Percentiles rank a stretch among this genome's conserved stretches.
These are phyloP conservation scores for Aureobasidium melanogenum DNA, from an alignment of 2,329 filamentous ascomycete species.

Conservation along the genomic window DNA sequence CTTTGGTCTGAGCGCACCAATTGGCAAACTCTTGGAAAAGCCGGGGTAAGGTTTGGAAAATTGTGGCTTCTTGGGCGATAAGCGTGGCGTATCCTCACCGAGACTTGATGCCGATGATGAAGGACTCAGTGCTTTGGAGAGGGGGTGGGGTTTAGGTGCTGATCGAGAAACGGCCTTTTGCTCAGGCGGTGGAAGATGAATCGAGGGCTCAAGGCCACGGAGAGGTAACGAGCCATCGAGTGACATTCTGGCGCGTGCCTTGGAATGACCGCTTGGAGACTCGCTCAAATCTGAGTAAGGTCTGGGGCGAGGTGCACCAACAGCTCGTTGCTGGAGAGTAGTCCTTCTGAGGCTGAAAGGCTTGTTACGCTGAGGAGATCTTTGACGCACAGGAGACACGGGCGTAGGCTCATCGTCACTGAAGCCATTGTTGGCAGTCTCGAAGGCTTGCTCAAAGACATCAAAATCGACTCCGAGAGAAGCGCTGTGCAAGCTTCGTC, in stretches of 20 bases:
- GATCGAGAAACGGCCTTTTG: conserved; percentile 25
- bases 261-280: conserved; percentile 13
- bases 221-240: conserved; percentile 68
- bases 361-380: conserved; percentile 24
- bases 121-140: conserved; percentile 78
- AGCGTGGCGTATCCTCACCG: conserved; percentile 48
- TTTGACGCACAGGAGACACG: conserved; percentile 14
- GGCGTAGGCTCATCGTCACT: conserved; percentile 9
- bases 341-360: conserved; percentile 59
- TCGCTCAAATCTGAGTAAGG: conserved; percentile 27
- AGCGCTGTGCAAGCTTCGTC: conserved; percentile 74
- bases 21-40: conserved; percentile 69
- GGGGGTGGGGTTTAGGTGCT: conserved; percentile 57
- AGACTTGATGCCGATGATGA: conserved; percentile 77
- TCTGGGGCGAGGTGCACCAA: conserved; percentile 32
- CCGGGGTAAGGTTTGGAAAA: conserved; percentile 44
- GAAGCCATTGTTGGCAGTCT: conserved; percentile 20
- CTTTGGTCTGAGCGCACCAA: conserved; percentile 50
- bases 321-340: conserved; percentile 75
- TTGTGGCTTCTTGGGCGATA: conserved; percentile 28
- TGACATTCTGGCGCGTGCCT: conserved; percentile 57
- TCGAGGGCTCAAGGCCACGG: conserved; percentile 51
- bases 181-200: conserved; percentile 25
- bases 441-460: conserved; percentile 60
- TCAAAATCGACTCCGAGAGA: conserved; percentile 59